Base-by-base conservation (phyloP, 1,284 basidiomycete genomes). In the Tetrapyrgos nigripes region DNA sequence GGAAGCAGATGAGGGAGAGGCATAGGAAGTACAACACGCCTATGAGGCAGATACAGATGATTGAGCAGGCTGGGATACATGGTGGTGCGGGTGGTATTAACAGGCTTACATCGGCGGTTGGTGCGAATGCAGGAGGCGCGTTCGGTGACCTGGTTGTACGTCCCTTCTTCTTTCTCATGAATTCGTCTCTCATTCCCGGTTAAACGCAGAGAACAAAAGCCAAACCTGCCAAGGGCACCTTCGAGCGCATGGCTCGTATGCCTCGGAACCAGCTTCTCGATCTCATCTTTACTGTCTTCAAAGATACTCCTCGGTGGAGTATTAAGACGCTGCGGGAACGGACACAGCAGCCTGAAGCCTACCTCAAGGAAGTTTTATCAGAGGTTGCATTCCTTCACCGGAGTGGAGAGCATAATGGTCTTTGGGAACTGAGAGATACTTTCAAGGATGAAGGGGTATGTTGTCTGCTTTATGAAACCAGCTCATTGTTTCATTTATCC, bases 291-390 rank as follows among this genome's bases (percentile, higher is more conserved):
- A 70, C 76, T 1, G 79, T 90, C 8, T 98, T 97, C 79, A 84
- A 86, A 58, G 37, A 93, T 55, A 85, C 86, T 59, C 86, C 91
- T 35, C 89, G 89, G 63, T 98, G 95, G 95, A 82, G 87, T 60
- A 88, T 97, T 71, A 90, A 91, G 63, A 81, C 86, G 17, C 76
- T 98, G 53, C 85, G 93, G 48, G 87, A 91, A 62, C 87, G 86
- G 55, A 93, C 92, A 0, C 89, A 96, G 70, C 96, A 98, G 74
- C 96, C 96, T 1, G 93, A 97, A 72, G 87, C 82, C 14, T 98
- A 95, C 73, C 83, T 98, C 58, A 93, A 95, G 66, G 94, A 98
- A 66, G 88, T 94, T 1, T 76, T 98, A 50, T 79, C 78, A 45
- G 91, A 94, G 62, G 89, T 98, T 49, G 96, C 93, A 1, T 86